A percentile compares a stretch with the other conserved stretches of the same genome.
phyloP scores from a whole-genome alignment of 2,329 filamentous ascomycete genomes.

The Stenocarpella maydis region DNA sequence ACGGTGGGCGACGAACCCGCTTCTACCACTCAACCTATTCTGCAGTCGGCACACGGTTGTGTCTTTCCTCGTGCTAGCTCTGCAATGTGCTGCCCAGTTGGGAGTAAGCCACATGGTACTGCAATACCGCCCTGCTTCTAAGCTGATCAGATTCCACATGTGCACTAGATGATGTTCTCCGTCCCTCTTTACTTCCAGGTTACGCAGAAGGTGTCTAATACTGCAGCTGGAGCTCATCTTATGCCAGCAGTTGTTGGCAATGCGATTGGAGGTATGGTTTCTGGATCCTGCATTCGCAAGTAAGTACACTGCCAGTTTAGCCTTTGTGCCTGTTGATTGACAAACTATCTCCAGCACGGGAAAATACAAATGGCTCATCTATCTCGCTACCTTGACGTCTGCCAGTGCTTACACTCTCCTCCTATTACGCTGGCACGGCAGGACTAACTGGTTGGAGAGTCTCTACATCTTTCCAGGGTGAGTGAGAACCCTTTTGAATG shows the following conservation, averaged over 20 bases:
- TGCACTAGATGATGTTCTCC: constrained; percentile 67
- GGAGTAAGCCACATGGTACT: constrained; percentile 49
- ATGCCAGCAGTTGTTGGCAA: constrained; percentile 75
- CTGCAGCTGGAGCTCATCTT: constrained; percentile 66
- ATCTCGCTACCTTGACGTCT: constrained; percentile 58
- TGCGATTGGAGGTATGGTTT: constrained; percentile 67
- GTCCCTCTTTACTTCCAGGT: constrained; percentile 77
- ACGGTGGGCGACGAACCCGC: constrained; percentile 60
- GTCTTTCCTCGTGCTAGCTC: constrained; percentile 59
- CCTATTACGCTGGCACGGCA: constrained; percentile 65
- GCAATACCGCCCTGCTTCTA: constrained; percentile 2
- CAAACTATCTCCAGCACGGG: constrained; percentile 55
- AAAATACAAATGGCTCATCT: constrained; percentile 63
- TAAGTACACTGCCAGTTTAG: constrained; percentile 32
- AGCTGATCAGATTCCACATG: constrained; percentile 37
- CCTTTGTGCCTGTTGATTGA: neutral
- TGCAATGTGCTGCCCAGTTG: constrained; percentile 66
- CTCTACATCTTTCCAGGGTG: constrained; percentile 65
- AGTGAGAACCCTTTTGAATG: constrained; percentile 32
- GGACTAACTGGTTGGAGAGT: constrained; percentile 63
- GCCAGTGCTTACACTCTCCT: constrained; percentile 61
- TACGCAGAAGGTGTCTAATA: constrained; percentile 64
- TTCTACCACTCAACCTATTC: constrained; percentile 66
- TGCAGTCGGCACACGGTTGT: constrained; percentile 59
- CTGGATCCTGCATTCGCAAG: constrained; percentile 64